phyloP scores from a whole-genome alignment of 805 yeast species.

The Pichia occidentalis region DNA sequence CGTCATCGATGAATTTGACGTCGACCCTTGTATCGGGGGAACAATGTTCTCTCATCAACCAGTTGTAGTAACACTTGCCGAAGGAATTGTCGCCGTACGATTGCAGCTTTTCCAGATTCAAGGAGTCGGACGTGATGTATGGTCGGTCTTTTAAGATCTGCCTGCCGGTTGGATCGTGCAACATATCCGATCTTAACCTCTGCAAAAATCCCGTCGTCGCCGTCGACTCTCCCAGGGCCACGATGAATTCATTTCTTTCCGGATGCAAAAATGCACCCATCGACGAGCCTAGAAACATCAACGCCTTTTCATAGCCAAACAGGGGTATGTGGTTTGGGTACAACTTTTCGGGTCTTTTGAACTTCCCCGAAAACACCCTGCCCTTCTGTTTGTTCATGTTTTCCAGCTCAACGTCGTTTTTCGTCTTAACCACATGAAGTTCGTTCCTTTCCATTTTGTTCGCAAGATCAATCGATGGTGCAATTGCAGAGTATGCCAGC shows the following conservation, averaged over 20 bases:
- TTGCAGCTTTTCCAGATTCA: constrained; percentile 57
- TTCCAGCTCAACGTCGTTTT: constrained; percentile 25
- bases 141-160: constrained; percentile 75
- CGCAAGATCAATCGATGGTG: constrained; percentile 48
- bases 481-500: constrained; percentile 14
- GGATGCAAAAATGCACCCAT: constrained; percentile 74
- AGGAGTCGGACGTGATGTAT: constrained; percentile 64
- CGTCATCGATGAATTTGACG: constrained; percentile 82
- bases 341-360: constrained; percentile 37
- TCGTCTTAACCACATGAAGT: constrained; percentile 32
- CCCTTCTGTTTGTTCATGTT: constrained; percentile 11
- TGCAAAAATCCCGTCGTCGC: constrained; percentile 66
- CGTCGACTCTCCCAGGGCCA: constrained; percentile 84
- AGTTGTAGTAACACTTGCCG: constrained; percentile 71
- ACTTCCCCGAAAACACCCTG: constrained; percentile 19
- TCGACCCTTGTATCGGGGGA: constrained; percentile 91
- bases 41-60: constrained; percentile 84
- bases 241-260: constrained; percentile 66
- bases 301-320: constrained; percentile 49
- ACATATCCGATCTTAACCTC: constrained; percentile 63
- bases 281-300: constrained; percentile 68
- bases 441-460: constrained; percentile 51
- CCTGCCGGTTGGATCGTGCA: constrained; percentile 69
- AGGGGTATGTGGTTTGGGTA: constrained; percentile 81
- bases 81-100: constrained; percentile 60